phyloP scores from a whole-genome alignment of 1,284 basidiomycete genomes.

The Ceratobasidium sp. region DNA sequence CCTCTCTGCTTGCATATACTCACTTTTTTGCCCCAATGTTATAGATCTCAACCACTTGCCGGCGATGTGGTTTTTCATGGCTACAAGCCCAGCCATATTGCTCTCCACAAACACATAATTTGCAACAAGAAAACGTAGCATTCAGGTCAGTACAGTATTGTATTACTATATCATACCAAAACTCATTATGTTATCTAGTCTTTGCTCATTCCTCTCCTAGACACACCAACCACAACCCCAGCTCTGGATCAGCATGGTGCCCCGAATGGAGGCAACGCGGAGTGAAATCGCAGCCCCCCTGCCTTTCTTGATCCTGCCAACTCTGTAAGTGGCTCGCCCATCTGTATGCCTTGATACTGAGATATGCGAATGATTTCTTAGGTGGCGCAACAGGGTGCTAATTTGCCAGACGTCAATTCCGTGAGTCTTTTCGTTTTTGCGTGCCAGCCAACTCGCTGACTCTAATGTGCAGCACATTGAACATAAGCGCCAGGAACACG shows the following conservation, averaged over 20 bases:
- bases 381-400: conserved; percentile 83
- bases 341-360: conserved; percentile 47
- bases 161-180: too few relatives aligned
- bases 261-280: conserved; percentile 53
- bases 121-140: too few relatives aligned
- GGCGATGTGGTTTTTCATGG: too few relatives aligned
- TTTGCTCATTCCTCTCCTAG: not conserved
- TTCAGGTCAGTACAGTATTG: too few relatives aligned
- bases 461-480: conserved; percentile 85
- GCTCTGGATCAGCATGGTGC: conserved; percentile 9
- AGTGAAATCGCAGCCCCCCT: conserved; percentile 82
- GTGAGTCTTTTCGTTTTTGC: conserved; percentile 60
- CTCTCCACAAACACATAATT: too few relatives aligned
- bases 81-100: too few relatives aligned
- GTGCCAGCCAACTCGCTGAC: conserved; percentile 1
- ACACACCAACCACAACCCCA: not conserved
- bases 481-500: conserved; percentile 89
- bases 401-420: conserved; percentile 81
- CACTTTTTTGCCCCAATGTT: too few relatives aligned
- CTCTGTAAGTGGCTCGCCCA: conserved; percentile 67
- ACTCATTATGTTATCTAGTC: conserved; percentile 1
- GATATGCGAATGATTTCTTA: conserved; percentile 51
- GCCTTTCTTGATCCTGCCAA: conserved; percentile 90
- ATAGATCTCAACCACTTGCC: too few relatives aligned
- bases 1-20: too few relatives aligned